Conservation (phyloP, 2,329 filamentous ascomycete species). For the Cladorrhinum sp. region DNA sequence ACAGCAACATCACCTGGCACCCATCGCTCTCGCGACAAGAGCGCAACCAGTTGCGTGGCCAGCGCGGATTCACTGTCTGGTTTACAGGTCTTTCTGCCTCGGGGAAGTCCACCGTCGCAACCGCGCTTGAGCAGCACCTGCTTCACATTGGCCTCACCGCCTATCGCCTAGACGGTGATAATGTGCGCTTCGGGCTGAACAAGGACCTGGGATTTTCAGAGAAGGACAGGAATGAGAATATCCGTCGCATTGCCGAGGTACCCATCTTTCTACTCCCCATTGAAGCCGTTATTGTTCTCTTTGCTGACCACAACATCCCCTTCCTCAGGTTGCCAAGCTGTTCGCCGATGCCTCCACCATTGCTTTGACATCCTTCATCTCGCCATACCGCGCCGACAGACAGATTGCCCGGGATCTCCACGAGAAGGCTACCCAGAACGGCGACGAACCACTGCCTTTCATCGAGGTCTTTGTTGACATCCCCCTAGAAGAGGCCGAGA, state of each 20-base stretch:
- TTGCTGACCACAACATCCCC: neutral
- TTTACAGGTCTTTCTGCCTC: conserved; percentile 94
- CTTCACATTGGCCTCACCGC: conserved; percentile 78
- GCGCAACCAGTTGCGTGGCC: conserved; percentile 71
- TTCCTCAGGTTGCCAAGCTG: conserved; percentile 75
- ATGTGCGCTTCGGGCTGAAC: conserved; percentile 96
- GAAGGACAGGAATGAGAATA: conserved; percentile 94
- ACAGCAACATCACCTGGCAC: conserved; percentile 89
- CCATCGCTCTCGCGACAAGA: conserved; percentile 74
- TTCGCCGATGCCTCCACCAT: conserved; percentile 89
- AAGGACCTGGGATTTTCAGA: conserved; percentile 95
- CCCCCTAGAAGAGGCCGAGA: conserved; percentile 84
- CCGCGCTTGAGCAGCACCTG: conserved; percentile 93
- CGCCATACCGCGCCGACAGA: conserved; percentile 85
- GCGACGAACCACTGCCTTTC: conserved; percentile 75
- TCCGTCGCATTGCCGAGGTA: conserved; percentile 86
- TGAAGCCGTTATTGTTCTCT: neutral
- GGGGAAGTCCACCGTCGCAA: conserved; percentile 95
- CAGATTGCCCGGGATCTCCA: conserved; percentile 80
- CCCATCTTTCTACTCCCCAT: conserved; percentile 12
- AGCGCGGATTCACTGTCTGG: conserved; percentile 94
- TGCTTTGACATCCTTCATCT: conserved; percentile 95
- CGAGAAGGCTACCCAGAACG: conserved; percentile 51
- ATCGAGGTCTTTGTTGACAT: conserved; percentile 94
- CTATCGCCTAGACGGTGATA: conserved; percentile 96